Base-by-base conservation (phyloP, 441 rosid species). In the Aleurites moluccanus region DNA sequence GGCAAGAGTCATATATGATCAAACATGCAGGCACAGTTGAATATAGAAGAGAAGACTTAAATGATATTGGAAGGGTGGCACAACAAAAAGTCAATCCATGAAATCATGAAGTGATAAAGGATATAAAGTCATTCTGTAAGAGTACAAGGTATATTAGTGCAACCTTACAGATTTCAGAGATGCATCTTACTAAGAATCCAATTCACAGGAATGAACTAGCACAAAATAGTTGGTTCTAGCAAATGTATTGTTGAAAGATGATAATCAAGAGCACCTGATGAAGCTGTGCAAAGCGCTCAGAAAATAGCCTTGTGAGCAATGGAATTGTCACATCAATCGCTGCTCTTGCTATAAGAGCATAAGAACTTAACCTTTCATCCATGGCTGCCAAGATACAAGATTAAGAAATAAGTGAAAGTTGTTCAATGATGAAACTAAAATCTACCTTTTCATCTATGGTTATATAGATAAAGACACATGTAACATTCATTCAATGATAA, bases 331-430 rank as follows among this genome's bases (percentile, higher is more conserved):
- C 82, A 85, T 90, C 97, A 73, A 87, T 83, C 75, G 98, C 88
- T 64, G 92, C 97, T 89, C 99, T 90, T 61, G 93, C 99, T 80
- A 96, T 90, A 83, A 96, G 97, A 61, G 98, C 98, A 89, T 96
- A 96, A 61, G 98, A 93, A 77, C 87, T 88, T 81, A 96, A 85
- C 77, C 99, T 90, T 82, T 93, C 99, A 77, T 96, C 96, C 99
- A 96, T 96, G 59, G 94, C 99, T 96, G 91, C 80, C 83, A 82
- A 53, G 72, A 57, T 67, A 82, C 67, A 71, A 55, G 74, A 80
- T 56, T 59, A 73, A 25, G 40, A 72, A 63, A 67, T 30, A 56
- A 74, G 67, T 18, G 33, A 66, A 25, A 50, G 52, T 59, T 44
- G 59, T 62, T 27, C 21, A 56, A 16, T 40, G 6, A 70, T 45